These are phyloP conservation scores for Chimonanthus praecox DNA, from an alignment of 164 flowering plant genomes.

Conservation along the genomic window DNA sequence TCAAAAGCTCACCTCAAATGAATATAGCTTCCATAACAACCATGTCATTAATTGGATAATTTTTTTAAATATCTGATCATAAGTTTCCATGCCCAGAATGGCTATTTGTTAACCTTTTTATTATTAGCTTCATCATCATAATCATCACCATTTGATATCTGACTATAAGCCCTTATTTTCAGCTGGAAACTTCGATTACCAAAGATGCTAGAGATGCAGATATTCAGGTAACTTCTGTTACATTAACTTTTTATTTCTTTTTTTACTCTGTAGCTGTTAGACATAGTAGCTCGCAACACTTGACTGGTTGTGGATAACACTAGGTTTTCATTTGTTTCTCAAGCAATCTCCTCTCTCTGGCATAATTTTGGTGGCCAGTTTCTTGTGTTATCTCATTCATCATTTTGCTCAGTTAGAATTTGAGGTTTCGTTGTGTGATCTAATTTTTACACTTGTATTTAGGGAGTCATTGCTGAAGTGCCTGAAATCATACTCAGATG, in stretches of 20 bases:
- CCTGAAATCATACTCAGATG: constrained; percentile 84
- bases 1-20: no score
- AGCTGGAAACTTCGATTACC: constrained; percentile 63
- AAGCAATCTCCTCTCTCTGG: neutral
- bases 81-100: no score
- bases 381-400: no score
- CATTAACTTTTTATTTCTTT: no score
- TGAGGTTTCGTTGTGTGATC: neutral
- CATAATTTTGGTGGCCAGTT: neutral
- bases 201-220: constrained; percentile 67
- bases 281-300: neutral
- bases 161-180: constrained; percentile 16
- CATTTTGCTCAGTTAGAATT: neutral
- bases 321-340: neutral
- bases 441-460: constrained; percentile 4
- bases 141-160: neutral
- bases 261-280: neutral
- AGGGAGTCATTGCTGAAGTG: constrained; percentile 78
- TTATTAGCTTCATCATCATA: no score
- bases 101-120: no score
- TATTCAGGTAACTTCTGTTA: constrained; percentile 54
- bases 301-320: neutral
- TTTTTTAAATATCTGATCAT: no score
- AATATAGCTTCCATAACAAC: no score
- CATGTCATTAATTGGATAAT: no score